Base-by-base conservation (phyloP, 2,329 filamentous ascomycete species). In the Neurospora crassa region DNA sequence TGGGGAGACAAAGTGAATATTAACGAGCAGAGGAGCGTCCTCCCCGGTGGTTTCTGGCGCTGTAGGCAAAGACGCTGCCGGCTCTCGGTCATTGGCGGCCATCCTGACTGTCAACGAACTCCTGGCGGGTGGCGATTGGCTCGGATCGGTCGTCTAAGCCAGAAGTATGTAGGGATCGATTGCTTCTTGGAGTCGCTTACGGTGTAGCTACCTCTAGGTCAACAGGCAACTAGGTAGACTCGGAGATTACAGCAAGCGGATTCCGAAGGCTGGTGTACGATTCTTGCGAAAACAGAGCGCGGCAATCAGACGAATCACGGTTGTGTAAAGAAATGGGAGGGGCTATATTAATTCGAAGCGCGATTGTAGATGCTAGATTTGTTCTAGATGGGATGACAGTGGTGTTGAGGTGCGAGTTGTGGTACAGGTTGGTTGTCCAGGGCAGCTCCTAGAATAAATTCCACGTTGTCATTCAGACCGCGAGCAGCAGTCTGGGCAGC, bases 1-100 rank as follows among this genome's bases (percentile, higher is more conserved):
- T 4, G 88, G 88, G 72, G 88, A 90, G 53, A 90, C 77, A 72
- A 90, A 81, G 73, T 88, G 84, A 69, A 90, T 81, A 71, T 85
- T 88, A 78, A 89, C 84, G 43, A 80, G 80, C 69, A 82, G 80
- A 40, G 75, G 72, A 34, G 47, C 71, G 73, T 74, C 72, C 69
- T 73, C 75, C 41, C 70, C 42, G 42, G 37, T 10, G 53, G 71
- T 69, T 43, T 70, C 71, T 24, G 59, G 71, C 1, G 70, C 16
- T 5, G 37, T 29, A 29, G 71, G 63, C 68, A 67, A 67, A 63
- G 73, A 63, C 5, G 72, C 40, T 12, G 43, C 43, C 34, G 70
- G 63, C 40, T 72, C 74, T 63, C 24, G 53, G 24, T 63, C 53
- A 5, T 73, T 72, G 20, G 76, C 75, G 8, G 74, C 72, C 76